Conservation (phyloP, 176 grass and related monocot genomes). For the Phyllostachys edulis region DNA sequence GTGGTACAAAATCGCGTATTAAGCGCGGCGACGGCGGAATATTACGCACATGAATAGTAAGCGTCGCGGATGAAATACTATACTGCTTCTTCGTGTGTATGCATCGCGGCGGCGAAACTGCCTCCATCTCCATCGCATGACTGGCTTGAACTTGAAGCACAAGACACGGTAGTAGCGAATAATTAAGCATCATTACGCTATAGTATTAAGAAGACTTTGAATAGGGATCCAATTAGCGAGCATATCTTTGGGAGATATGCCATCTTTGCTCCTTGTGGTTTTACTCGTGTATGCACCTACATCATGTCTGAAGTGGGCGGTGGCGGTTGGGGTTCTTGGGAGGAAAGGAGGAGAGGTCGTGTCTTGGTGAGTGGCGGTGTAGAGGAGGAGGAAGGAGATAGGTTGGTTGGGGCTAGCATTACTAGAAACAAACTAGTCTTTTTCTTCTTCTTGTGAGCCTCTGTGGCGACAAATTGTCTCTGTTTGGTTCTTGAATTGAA, state of each 20-base stretch:
- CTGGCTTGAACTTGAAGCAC: background rate
- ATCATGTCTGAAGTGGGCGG: background rate
- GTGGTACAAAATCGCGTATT: background rate
- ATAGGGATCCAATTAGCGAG: background rate
- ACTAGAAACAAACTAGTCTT: background rate
- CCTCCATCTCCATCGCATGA: background rate
- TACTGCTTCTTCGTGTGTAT: slow-evolving; percentile 20
- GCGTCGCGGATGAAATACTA: slow-evolving; percentile 1
- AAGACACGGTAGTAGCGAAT: background rate
- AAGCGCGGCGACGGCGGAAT: slow-evolving; percentile 1
- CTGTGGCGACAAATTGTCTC: background rate
- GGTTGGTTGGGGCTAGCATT: background rate
- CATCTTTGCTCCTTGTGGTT: background rate
- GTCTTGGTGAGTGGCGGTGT: background rate
- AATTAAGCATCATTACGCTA: background rate
- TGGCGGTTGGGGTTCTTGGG: background rate
- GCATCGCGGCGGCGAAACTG: background rate
- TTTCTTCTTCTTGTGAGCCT: background rate
- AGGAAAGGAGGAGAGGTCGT: background rate
- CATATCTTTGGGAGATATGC: background rate
- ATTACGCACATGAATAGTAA: slow-evolving; percentile 23
- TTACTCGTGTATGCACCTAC: background rate
- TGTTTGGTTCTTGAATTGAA: background rate
- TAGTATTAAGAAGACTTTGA: background rate
- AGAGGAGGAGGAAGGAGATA: background rate